These are phyloP conservation scores for Neonectria sp. DNA, from an alignment of 2,329 filamentous ascomycete species.

Conservation along the genomic window DNA sequence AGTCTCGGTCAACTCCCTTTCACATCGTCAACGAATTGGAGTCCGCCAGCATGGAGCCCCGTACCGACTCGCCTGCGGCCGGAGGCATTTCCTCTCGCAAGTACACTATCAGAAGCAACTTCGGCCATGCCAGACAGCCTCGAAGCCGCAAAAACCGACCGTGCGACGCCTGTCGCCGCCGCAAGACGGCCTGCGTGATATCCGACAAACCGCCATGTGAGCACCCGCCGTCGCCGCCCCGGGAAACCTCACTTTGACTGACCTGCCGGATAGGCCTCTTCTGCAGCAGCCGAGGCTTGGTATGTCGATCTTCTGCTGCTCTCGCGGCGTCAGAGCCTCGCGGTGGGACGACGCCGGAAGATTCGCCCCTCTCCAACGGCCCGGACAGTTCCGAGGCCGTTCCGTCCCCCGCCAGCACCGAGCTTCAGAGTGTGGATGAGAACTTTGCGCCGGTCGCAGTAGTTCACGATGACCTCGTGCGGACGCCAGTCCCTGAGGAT, in stretches of 20 bases:
- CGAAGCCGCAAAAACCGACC: constrained; percentile 63
- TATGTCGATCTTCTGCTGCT: constrained; percentile 51
- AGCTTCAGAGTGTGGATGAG: constrained; percentile 12
- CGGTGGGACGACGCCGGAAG: not conserved
- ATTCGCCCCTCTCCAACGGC: not conserved
- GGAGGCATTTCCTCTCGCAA: constrained; percentile 48
- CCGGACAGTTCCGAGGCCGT: constrained; percentile 10
- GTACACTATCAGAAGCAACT: constrained; percentile 60
- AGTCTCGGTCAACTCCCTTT: constrained; percentile 26
- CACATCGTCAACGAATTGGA: constrained; percentile 7
- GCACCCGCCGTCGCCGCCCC: constrained; percentile 27
- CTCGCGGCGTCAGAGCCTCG: constrained; percentile 28
- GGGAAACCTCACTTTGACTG: not conserved
- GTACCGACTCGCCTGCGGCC: constrained; percentile 30
- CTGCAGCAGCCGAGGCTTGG: constrained; percentile 52
- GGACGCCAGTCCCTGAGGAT: constrained; percentile 25
- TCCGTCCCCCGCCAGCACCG: not conserved
- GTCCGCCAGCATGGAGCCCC: constrained; percentile 32
- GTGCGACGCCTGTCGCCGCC: constrained; percentile 61
- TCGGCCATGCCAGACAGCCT: constrained; percentile 56
- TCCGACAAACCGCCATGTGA: constrained; percentile 61
- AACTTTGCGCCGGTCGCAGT: constrained; percentile 38
- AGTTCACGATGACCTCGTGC: constrained; percentile 46
- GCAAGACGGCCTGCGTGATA: constrained; percentile 65
- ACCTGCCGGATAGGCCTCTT: constrained; percentile 46